Conservation (phyloP, 371 early-diverging fungal species). For the Rhizomucor pusillus region DNA sequence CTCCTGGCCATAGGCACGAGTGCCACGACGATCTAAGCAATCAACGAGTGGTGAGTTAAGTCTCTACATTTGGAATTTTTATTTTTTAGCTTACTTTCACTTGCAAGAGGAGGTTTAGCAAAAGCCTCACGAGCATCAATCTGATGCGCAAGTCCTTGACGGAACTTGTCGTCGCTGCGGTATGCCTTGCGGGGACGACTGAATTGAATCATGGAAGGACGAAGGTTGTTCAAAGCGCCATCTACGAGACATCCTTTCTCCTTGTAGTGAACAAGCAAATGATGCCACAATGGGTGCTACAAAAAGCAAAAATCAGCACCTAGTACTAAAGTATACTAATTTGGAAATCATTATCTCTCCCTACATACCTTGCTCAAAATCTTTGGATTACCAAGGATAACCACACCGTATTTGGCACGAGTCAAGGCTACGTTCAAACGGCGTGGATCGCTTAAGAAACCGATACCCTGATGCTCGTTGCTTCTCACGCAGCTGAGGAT, state of each 20-base stretch:
- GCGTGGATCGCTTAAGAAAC: slow-evolving; percentile 96
- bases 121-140: slow-evolving; percentile 69
- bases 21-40: slow-evolving; percentile 46
- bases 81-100: slow-evolving; percentile 28
- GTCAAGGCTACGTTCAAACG: slow-evolving; percentile 98
- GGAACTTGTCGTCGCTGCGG: slow-evolving; percentile 61
- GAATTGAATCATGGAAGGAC: slow-evolving; percentile 83
- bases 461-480: slow-evolving; percentile 97
- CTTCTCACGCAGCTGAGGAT: slow-evolving; percentile 97
- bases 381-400: slow-evolving; percentile 96
- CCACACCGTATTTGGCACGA: slow-evolving; percentile 93
- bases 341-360: no score
- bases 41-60: background rate
- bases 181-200: slow-evolving; percentile 69
- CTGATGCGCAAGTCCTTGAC: slow-evolving; percentile 65
- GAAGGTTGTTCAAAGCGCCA: slow-evolving; percentile 89
- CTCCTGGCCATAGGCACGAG: slow-evolving; percentile 49
- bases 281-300: slow-evolving; percentile 95
- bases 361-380: slow-evolving; percentile 75
- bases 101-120: slow-evolving; percentile 57
- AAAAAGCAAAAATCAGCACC: background rate
- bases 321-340: background rate
- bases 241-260: slow-evolving; percentile 91
- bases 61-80: background rate
- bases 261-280: slow-evolving; percentile 92